Conservation (phyloP, 768 basidiomycete species). For the Porphyrellus cyaneotinctus region DNA sequence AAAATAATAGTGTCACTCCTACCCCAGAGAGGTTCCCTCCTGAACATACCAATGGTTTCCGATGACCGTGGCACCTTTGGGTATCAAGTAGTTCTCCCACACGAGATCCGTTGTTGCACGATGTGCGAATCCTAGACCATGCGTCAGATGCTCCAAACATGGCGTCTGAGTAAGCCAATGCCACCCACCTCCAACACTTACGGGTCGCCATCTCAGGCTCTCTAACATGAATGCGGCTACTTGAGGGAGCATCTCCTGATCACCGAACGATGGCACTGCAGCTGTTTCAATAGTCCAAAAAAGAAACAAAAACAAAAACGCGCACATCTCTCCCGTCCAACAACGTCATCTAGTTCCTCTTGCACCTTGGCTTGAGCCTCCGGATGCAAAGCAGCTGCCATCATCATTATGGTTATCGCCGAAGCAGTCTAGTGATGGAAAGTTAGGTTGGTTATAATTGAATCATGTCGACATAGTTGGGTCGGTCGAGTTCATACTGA, state of each 20-base stretch:
- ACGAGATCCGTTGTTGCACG: slow-evolving; percentile 55
- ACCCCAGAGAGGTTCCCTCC: no score
- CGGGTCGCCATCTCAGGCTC: slow-evolving; percentile 36
- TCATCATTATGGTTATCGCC: slow-evolving; percentile 49
- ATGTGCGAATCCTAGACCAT: slow-evolving; percentile 52
- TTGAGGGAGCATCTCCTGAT: slow-evolving; percentile 32
- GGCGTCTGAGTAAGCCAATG: not conserved
- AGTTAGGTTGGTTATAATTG: not conserved
- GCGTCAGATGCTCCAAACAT: not conserved
- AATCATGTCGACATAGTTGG: not conserved
- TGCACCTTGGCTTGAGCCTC: slow-evolving; percentile 47
- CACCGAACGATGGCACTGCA: slow-evolving; percentile 36
- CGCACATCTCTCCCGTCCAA: slow-evolving; percentile 38
- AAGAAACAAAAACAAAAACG: not conserved
- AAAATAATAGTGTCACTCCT: not conserved
- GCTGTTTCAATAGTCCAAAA: not conserved
- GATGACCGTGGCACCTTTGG: slow-evolving; percentile 15
- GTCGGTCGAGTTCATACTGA: slow-evolving; percentile 12
- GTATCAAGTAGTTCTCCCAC: slow-evolving; percentile 36
- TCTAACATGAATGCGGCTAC: slow-evolving; percentile 37
- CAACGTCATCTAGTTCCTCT: slow-evolving; percentile 48
- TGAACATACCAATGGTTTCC: slow-evolving; percentile 11
- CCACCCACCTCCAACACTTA: slow-evolving; percentile 26
- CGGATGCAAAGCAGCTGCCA: slow-evolving; percentile 52
- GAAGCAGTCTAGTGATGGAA: slow-evolving; percentile 31